phyloP scores from a whole-genome alignment of 2,329 filamentous ascomycete genomes.

The Aspergillus oerlinghausenensis region DNA sequence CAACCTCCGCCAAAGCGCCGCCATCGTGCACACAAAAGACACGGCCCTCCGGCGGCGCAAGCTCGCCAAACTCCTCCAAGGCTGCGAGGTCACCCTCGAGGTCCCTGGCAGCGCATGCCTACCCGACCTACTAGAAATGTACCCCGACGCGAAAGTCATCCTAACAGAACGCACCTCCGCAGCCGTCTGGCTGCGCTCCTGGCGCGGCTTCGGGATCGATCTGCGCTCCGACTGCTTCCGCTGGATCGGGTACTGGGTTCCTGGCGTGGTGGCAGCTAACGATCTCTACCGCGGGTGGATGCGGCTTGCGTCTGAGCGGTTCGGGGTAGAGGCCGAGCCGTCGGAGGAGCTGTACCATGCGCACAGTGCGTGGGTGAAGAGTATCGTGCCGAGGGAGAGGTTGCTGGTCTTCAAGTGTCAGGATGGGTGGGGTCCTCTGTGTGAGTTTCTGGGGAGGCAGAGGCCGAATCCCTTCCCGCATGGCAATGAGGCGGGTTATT shows the following conservation, averaged over 20 bases:
- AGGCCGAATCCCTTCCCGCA: constrained; percentile 12
- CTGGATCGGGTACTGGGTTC: constrained; percentile 16
- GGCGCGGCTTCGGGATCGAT: constrained; percentile 13
- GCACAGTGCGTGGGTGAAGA: constrained; percentile 11
- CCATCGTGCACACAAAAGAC: constrained; percentile 12
- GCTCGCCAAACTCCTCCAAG: constrained; percentile 8
- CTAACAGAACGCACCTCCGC: constrained; percentile 12
- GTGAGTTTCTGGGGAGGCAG: constrained; percentile 12
- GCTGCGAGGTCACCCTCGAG: constrained; percentile 10
- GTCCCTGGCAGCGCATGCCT: constrained; percentile 14
- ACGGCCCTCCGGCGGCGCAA: constrained; percentile 11
- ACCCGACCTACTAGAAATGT: constrained; percentile 11
- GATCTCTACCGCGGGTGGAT: constrained; percentile 13
- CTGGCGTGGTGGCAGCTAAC: constrained; percentile 12
- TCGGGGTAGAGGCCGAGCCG: constrained; percentile 10
- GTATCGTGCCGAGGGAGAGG: constrained; percentile 10
- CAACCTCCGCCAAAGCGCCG: constrained; percentile 11
- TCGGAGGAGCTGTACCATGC: constrained; percentile 14
- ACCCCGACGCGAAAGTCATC: constrained; percentile 10
- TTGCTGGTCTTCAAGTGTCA: constrained; percentile 15
- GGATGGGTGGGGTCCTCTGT: constrained; percentile 13
- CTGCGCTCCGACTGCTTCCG: constrained; percentile 12
- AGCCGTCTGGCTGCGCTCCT: constrained; percentile 12
- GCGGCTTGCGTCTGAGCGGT: constrained; percentile 5
- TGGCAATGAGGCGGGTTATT: constrained; percentile 14